Evolutionary conservation across 2,329 filamentous ascomycete species (phyloP), one percentile per base, ranked within the genome.

Genomic region (Botrytis deweyae): DNA sequence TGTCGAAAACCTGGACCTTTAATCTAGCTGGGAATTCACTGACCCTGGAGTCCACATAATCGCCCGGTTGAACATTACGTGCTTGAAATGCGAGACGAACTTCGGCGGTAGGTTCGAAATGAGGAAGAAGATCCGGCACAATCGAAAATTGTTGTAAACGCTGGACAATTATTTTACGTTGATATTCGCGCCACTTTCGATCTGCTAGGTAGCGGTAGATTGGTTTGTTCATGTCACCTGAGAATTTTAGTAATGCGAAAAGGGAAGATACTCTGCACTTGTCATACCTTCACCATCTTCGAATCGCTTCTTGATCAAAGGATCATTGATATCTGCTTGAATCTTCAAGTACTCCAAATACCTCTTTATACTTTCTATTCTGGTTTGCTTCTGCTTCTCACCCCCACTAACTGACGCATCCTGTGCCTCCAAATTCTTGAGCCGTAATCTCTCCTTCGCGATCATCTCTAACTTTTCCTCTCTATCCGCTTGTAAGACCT

Each of bases 181-280:
- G 91, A 85, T 96, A 94, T 76, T 90, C 87, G 78, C 91, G 90
- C 96, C 96, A 99, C 85, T 97, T 94, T 79, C 88, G 86, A 81
- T 97, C 89, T 75, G 95, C 93, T 69, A 98, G 91, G 83, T 93
- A 89, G 77, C 95, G 93, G 86, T 99, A 99, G 81, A 99, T 95
- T 76, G 95, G 95, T 83, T 97, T 97, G 85, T 89, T 91, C 94
- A 98, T 95, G 83, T 98, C 94, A 77, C 92, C 95, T 98, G 29
- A 16, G 20, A 49, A 20, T 25, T n/a, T 73, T 73, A 73, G 71
- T 18, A 69, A 73, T 69, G 64, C 42, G 16, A 62, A 20, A 55
- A 58, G 22, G 49, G 4, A 58, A 58, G 10, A 58, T 4, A 40
- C 14, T 64, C 69, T 71, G 42, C 67, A 70, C 29, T 62, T 52